A percentile compares a stretch with the other conserved stretches of the same genome.
Evolutionary conservation across 352 stramenopile genomes (phyloP).

Genomic region (Peronospora belbahrii): DNA sequence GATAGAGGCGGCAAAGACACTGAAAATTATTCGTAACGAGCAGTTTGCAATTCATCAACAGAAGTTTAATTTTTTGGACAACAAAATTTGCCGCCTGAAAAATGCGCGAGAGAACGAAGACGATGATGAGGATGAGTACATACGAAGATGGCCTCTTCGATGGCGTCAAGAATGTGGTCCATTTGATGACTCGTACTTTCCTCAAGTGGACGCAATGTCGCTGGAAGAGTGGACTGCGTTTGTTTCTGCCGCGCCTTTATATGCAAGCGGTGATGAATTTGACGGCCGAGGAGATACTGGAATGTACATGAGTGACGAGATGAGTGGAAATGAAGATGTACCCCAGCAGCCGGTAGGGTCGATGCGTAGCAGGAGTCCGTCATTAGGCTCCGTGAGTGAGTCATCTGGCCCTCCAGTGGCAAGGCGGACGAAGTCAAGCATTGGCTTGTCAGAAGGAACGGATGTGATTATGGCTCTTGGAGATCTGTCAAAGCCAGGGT

Average conservation of each 20-base stretch:
- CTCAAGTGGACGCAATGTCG: slow-evolving; percentile 50
- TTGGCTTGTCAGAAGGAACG: slow-evolving; percentile 68
- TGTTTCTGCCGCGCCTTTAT: slow-evolving; percentile 60
- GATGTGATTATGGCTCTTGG: slow-evolving; percentile 70
- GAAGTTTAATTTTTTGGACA: slow-evolving; percentile 55
- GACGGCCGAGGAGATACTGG: slow-evolving; percentile 23
- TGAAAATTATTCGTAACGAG: slow-evolving; percentile 71
- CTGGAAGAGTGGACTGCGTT: slow-evolving; percentile 74
- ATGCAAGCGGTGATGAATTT: slow-evolving; percentile 47
- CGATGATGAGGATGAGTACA: slow-evolving; percentile 11
- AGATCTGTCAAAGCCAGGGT: slow-evolving; percentile 33
- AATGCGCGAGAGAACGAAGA: slow-evolving; percentile 19
- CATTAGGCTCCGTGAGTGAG: slow-evolving; percentile 22
- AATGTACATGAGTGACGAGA: slow-evolving; percentile 24
- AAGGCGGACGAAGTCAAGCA: slow-evolving; percentile 20
- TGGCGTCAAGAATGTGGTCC: slow-evolving; percentile 75
- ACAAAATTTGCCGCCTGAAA: slow-evolving; percentile 48
- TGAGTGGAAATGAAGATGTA: slow-evolving; percentile 21
- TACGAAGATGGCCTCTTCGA: slow-evolving; percentile 47
- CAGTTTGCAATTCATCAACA: slow-evolving; percentile 63
- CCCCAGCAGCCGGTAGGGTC: slow-evolving; percentile 1
- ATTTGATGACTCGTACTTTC: slow-evolving; percentile 59
- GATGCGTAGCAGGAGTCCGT: slow-evolving; percentile 11
- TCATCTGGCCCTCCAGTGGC: slow-evolving; percentile 7
- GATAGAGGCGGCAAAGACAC: slow-evolving; percentile 55